phyloP scores from a whole-genome alignment of 768 basidiomycete genomes.

The Amanita exitialis region DNA sequence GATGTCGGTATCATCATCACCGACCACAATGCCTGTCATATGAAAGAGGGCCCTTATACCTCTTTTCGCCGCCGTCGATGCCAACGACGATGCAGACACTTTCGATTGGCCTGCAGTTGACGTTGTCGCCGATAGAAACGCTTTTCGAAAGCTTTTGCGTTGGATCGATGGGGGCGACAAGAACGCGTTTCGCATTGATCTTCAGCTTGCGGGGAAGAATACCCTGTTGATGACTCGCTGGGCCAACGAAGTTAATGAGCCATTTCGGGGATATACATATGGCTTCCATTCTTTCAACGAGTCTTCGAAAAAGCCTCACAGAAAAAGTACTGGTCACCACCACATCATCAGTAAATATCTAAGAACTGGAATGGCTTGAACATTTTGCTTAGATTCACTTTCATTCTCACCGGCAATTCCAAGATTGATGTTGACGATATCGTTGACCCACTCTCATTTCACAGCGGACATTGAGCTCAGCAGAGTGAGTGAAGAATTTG shows the following conservation, averaged over 20 bases:
- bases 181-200: conserved; percentile 57
- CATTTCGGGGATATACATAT: conserved; percentile 30
- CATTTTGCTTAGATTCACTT: conserved; percentile 45
- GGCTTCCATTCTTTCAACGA: conserved; percentile 56
- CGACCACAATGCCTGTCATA: conserved; percentile 48
- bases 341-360: conserved; percentile 41
- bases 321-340: conserved; percentile 45
- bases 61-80: conserved; percentile 49
- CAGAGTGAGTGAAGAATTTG: conserved; percentile 16
- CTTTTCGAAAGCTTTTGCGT: conserved; percentile 49
- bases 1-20: conserved; percentile 40
- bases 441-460: conserved; percentile 8
- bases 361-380: conserved; percentile 51
- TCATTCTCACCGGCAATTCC: neutral
- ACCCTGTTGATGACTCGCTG: neutral
- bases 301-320: conserved; percentile 33
- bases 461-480: neutral
- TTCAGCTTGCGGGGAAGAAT: conserved; percentile 30
- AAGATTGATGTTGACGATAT: conserved; percentile 19
- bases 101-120: conserved; percentile 36
- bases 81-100: conserved; percentile 18
- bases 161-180: conserved; percentile 34
- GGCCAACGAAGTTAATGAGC: neutral
- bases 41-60: conserved; percentile 35
- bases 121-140: conserved; percentile 56